Evolutionary conservation across 345 rosid species (phyloP).

Genomic region (Citrus sinensis): DVS_A1.0 CM039164.1:24356501-24357000

Average conservation of each 20-base stretch:
- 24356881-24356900: conserved; percentile 58
- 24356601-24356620: not conserved
- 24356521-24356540: not conserved
- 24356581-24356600: not conserved
- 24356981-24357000: not conserved
- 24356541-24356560: not conserved
- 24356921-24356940: conserved; percentile 84
- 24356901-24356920: conserved; percentile 58
- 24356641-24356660: not conserved
- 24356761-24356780: not conserved
- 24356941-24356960: conserved; percentile 92
- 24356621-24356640: not conserved
- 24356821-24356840: conserved; percentile 55
- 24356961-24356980: conserved; percentile 87
- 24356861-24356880: conserved; percentile 83
- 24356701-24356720: not conserved
- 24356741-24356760: not conserved
- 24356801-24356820: not conserved
- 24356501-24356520: not conserved
- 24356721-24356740: not conserved
- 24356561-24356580: not conserved
- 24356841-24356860: conserved; percentile 64
- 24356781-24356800: not conserved
- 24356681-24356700: not conserved
- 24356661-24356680: not conserved